Base-by-base conservation (phyloP, 768 basidiomycete genomes). In the Collybia mongolica region DNA sequence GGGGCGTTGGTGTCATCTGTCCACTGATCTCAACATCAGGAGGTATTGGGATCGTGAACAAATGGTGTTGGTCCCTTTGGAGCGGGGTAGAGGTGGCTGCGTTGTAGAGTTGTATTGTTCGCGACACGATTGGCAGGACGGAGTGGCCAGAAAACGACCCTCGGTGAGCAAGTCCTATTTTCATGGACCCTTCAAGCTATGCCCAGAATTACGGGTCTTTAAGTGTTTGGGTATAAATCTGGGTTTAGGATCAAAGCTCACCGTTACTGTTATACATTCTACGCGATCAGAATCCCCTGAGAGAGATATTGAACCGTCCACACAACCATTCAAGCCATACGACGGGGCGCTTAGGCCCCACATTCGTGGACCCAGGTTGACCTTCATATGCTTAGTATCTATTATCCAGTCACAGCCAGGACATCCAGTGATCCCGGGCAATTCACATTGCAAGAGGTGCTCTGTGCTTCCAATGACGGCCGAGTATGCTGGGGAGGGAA, bases 1-100 rank as follows among this genome's bases (percentile, higher is more conserved):
- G 75, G 2, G 76, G 76, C 5, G 74, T 66, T 15, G 56, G 56
- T 17, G 58, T 58, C 8, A 32, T 55, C 19, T 56, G 55, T 15
- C 64, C 67, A 7, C 48, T 46, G 14, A 62, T 54, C 20, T 60
- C 58, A 36, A 68, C 60, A 49, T 67, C 61, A 7, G 62, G 54
- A 7, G 76, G 76, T 54, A 77, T 68, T 8, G 67, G 59, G 14
- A 77, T 62, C 18, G 70, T 66, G 60, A 79, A 76, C 5, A 57
- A 41, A 52, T 63, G 62, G 7, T 64, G 62, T 24, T 60, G 60
- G 23, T 61, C 61, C 56, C 64, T 60, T 3, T 61, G 48, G 46
- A 55, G 60, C 4, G 50, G 53, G 17, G 54, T 54, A 9, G 46
- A 42, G 39, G 54, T 49, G 15, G 55, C 44, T 15, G 65, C 53